phyloP scores from a whole-genome alignment of 73 alveolate genomes.

The Durusdinium trenchii region DNA sequence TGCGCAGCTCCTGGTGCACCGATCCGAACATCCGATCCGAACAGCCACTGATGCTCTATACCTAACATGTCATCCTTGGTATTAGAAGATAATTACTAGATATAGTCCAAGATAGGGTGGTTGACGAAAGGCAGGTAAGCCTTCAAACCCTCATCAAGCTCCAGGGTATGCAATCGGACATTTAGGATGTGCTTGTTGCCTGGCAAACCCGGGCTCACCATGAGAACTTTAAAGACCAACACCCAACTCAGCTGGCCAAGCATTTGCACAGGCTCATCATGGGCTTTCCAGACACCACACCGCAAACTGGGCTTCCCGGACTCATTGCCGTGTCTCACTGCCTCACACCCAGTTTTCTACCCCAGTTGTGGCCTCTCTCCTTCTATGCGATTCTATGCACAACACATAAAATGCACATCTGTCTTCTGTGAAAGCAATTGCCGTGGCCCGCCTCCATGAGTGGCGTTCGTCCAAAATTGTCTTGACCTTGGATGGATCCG shows the following conservation, averaged over 20 bases:
- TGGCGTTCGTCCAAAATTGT: slow-evolving; percentile 95
- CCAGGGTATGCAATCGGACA: too few relatives aligned
- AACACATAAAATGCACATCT: too few relatives aligned
- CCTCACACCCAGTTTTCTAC: slow-evolving; percentile 12
- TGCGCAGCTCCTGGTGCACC: slow-evolving; percentile 63
- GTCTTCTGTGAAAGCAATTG: too few relatives aligned
- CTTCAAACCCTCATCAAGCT: background rate
- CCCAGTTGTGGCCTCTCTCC: too few relatives aligned
- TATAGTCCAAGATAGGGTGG: background rate
- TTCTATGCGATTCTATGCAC: too few relatives aligned
- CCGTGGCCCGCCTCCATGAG: slow-evolving; percentile 87
- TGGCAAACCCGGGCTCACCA: background rate
- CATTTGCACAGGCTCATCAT: too few relatives aligned
- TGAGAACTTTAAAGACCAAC: background rate
- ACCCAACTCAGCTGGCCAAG: too few relatives aligned
- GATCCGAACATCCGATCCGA: background rate
- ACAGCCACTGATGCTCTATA: background rate
- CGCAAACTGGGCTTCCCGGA: slow-evolving; percentile 12
- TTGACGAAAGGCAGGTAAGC: background rate
- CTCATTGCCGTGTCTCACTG: slow-evolving; percentile 92
- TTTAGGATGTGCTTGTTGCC: too few relatives aligned
- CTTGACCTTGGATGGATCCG: slow-evolving; percentile 1
- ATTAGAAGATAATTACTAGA: background rate
- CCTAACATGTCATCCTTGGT: background rate
- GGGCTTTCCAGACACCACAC: too few relatives aligned